Percentiles rank a stretch among this genome's conserved stretches.
Evolutionary conservation across 306 rosid species (phyloP).

Genomic region (Lagenaria siceraria): DNA sequence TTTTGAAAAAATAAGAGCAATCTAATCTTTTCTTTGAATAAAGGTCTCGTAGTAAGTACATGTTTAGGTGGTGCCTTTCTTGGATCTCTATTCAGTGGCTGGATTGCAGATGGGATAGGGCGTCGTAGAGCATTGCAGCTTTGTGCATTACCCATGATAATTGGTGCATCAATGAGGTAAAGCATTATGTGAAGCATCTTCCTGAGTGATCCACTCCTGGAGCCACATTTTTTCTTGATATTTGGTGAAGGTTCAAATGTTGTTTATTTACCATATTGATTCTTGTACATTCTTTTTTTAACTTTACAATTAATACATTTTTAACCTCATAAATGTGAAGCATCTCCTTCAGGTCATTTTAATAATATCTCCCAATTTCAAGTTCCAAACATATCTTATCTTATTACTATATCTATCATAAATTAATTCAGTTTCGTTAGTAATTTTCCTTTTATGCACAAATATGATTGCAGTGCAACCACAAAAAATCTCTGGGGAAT

Average conservation of each 20-base stretch:
- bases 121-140: slow-evolving; percentile 92
- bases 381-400: not conserved
- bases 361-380: not conserved
- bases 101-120: slow-evolving; percentile 85
- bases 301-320: not conserved
- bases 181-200: not conserved
- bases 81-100: slow-evolving; percentile 81
- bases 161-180: slow-evolving; percentile 92
- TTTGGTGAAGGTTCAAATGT: not conserved
- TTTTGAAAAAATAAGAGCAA: not conserved
- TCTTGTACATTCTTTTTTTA: not conserved
- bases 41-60: slow-evolving; percentile 93
- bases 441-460: not conserved
- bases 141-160: slow-evolving; percentile 80
- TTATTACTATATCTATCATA: not conserved
- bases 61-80: slow-evolving; percentile 87
- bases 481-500: slow-evolving; percentile 77
- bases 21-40: slow-evolving; percentile 8
- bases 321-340: not conserved
- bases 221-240: not conserved
- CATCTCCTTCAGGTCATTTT: not conserved
- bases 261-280: not conserved
- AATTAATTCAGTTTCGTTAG: not conserved
- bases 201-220: not conserved
- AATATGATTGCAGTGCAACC: slow-evolving; percentile 53